These are phyloP conservation scores for Tolypocladium tundrense DNA, from an alignment of 2,329 filamentous ascomycete species.

Conservation along the genomic window DNA sequence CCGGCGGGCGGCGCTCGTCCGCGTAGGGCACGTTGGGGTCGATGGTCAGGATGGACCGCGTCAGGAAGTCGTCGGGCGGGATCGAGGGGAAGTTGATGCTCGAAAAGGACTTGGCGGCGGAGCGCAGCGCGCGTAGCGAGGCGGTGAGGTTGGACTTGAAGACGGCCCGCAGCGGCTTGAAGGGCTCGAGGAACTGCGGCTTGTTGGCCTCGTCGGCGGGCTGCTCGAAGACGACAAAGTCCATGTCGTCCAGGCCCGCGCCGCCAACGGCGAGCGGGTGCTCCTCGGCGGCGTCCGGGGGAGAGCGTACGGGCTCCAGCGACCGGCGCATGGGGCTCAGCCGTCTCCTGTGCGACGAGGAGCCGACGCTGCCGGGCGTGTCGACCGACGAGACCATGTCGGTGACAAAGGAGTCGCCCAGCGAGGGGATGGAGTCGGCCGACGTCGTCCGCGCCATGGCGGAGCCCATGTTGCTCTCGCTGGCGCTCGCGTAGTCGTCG, in stretches of 20 bases:
- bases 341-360: slow-evolving; percentile 17
- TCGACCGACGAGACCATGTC: slow-evolving; percentile 38
- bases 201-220: slow-evolving; percentile 20
- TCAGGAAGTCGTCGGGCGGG: slow-evolving; percentile 56
- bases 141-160: slow-evolving; percentile 63
- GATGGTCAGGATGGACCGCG: slow-evolving; percentile 56
- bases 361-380: slow-evolving; percentile 32
- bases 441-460: slow-evolving; percentile 44
- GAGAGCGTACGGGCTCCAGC: slow-evolving; percentile 45
- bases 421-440: slow-evolving; percentile 50
- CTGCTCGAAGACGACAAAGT: slow-evolving; percentile 15
- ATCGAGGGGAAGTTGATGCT: slow-evolving; percentile 52
- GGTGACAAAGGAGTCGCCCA: slow-evolving; percentile 43
- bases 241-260: slow-evolving; percentile 38
- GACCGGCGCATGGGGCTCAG: slow-evolving; percentile 34
- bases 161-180: slow-evolving; percentile 42
- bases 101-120: slow-evolving; percentile 54
- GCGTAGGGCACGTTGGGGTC: slow-evolving; percentile 57
- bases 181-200: slow-evolving; percentile 24
- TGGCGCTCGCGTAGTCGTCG: slow-evolving; percentile 36
- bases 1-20: slow-evolving; percentile 55
- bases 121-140: slow-evolving; percentile 52
- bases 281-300: slow-evolving; percentile 38
- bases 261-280: slow-evolving; percentile 37
- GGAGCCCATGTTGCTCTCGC: slow-evolving; percentile 43